Conservation (phyloP, 345 rosid genomes). For the Salix arbutifolia region DNA sequence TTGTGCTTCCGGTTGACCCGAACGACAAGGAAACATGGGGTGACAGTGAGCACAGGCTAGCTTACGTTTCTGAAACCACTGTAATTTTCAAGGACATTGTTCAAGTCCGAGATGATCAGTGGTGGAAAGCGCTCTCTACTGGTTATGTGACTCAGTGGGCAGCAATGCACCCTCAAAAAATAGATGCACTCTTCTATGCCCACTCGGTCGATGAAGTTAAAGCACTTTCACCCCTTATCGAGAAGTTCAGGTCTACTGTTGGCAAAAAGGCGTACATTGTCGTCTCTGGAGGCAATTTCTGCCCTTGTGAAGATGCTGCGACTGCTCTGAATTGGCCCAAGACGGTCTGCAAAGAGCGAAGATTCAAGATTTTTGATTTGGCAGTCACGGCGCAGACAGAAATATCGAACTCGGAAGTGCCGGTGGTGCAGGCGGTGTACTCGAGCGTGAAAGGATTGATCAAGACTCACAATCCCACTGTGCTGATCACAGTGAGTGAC, state of each 20-base stretch:
- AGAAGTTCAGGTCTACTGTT: conserved; percentile 73
- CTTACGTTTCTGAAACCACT: conserved; percentile 91
- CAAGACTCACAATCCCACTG: conserved; percentile 87
- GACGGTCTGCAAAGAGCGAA: conserved; percentile 68
- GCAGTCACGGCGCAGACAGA: conserved; percentile 61
- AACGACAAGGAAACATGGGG: conserved; percentile 94
- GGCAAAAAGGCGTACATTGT: conserved; percentile 89
- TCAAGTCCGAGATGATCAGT: conserved; percentile 89
- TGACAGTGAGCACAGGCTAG: conserved; percentile 94
- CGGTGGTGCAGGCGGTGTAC: conserved; percentile 78
- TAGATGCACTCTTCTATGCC: conserved; percentile 86
- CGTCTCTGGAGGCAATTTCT: conserved; percentile 76
- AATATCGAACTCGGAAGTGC: conserved; percentile 73
- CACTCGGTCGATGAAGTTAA: conserved; percentile 75
- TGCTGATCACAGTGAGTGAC: conserved; percentile 73
- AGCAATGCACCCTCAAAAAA: conserved; percentile 88
- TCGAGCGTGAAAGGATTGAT: conserved; percentile 91
- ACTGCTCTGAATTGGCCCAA: conserved; percentile 70
- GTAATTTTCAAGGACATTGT: conserved; percentile 92
- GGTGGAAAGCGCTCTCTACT: conserved; percentile 89
- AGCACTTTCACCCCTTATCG: conserved; percentile 69
- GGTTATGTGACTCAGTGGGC: conserved; percentile 98
- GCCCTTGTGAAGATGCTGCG: conserved; percentile 83
- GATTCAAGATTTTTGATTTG: conserved; percentile 88
- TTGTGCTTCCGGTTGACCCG: conserved; percentile 88